Base-by-base conservation (phyloP, 2,329 filamentous ascomycete species). In the Botrytis paeoniae region DNA sequence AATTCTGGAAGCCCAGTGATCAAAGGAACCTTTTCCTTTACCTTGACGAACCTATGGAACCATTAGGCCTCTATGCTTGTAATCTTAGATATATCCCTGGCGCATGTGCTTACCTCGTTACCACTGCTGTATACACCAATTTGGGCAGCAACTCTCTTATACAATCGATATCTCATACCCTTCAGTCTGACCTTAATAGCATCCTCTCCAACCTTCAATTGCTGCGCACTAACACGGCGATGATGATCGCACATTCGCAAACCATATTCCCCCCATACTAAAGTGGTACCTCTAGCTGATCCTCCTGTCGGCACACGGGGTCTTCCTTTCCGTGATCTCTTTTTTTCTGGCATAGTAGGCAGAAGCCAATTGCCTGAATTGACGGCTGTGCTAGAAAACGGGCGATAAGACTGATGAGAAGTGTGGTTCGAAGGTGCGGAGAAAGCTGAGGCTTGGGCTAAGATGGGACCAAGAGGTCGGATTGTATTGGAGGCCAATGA, bases 1-100 rank as follows among this genome's bases (percentile, higher is more conserved):
- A 77, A 98, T 91, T 83, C 95, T 90, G 35, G 92, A 89, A 7
- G 95, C 94, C 96, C 96, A 99, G 81, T 97, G 93, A 82, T 99
- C 96, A 81, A 99, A 98, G 75, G 91, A 93, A 78, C 96, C 96
- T 83, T 99, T 99, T 84, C 96, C 96, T 84, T 98, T 99, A 82
- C 96, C 96, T 97, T 99, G 99, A 88, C 96, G 92, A 82, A 94
- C 92, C 89, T 91, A 76, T 10, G 64, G 70, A 71, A 48, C 35
- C 41, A 45, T 78, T 74, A 77, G 73, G 60, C 48, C 22, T n/a
- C 48, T 48, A 29, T 43, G 22, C 37, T 18, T 22, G 20, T 25
- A n/a, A 61, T 29, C 62, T 48, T 48, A 22, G 9, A 61, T 41
- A 32, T n/a, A 39, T 12, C 41, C 45, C 48, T 43, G 10, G 29